Evolutionary conservation across 371 early-diverging fungal genomes (phyloP).

Genomic region (Rhizopus arrhizus): DNA sequence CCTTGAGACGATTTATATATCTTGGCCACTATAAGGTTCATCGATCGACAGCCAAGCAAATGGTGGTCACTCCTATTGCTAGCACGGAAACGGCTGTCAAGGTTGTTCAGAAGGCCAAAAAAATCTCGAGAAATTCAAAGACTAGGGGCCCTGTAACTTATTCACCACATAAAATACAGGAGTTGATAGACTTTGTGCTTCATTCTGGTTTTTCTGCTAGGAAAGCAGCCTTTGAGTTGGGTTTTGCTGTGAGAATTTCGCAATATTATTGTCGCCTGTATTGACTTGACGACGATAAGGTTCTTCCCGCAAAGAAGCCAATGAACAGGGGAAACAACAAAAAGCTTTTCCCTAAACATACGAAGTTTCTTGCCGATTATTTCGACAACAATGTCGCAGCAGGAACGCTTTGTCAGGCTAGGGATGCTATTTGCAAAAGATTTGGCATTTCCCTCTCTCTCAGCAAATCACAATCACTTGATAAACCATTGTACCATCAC

Average conservation of each 20-base stretch:
- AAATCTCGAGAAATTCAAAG: background rate
- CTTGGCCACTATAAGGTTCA: background rate
- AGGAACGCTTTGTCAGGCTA: background rate
- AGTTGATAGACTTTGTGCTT: too few relatives aligned
- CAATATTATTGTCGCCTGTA: conserved; percentile 1
- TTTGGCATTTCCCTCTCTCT: background rate
- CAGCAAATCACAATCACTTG: background rate
- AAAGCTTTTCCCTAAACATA: background rate
- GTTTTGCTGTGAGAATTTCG: background rate
- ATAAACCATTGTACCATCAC: background rate
- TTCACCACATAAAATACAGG: conserved; percentile 3
- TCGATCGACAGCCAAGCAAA: background rate
- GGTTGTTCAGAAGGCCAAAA: background rate
- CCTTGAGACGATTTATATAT: background rate
- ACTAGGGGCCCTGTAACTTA: background rate
- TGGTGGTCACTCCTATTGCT: background rate
- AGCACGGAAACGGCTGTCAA: background rate
- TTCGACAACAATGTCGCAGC: background rate
- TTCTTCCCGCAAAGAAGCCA: background rate
- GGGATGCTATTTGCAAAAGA: background rate
- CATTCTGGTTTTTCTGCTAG: background rate
- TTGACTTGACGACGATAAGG: conserved; percentile 3
- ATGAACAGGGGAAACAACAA: background rate
- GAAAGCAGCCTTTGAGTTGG: background rate
- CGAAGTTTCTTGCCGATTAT: background rate